Conservation (phyloP, 1,139 yeast genomes). For the Blastobotrys illinoisensis region DNA sequence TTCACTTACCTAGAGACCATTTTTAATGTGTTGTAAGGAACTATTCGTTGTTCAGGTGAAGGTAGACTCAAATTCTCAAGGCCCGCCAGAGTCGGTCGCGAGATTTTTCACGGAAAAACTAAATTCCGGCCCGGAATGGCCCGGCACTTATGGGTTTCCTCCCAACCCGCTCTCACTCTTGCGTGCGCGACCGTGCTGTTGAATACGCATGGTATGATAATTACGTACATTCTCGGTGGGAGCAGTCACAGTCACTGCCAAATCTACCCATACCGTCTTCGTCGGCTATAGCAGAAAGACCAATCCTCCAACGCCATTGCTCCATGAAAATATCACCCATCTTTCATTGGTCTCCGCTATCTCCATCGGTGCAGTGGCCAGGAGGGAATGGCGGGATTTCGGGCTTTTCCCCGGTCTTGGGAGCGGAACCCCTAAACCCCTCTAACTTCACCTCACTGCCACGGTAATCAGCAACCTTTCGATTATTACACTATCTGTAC, state of each 20-base stretch:
- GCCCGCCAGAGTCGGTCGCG: background rate
- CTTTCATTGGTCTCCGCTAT: no score
- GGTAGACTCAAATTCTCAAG: background rate
- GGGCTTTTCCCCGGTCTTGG: no score
- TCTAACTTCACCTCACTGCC: no score
- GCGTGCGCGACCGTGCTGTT: background rate
- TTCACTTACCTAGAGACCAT: constrained; percentile 9
- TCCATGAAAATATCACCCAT: no score
- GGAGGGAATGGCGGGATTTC: no score
- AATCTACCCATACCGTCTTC: no score
- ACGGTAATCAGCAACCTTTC: no score
- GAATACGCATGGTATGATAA: background rate
- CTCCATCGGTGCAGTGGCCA: no score
- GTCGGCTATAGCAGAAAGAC: no score
- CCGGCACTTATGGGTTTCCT: background rate
- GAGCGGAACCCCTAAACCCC: no score
- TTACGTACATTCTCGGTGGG: background rate
- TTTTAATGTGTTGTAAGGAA: constrained; percentile 2
- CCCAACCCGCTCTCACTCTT: background rate
- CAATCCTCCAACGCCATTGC: no score
- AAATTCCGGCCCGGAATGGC: background rate
- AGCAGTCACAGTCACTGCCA: background rate
- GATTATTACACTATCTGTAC: no score
- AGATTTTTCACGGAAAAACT: background rate
- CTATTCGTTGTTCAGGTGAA: background rate